phyloP scores from a whole-genome alignment of 2,329 filamentous ascomycete genomes.

The Thelonectria olida region DNA sequence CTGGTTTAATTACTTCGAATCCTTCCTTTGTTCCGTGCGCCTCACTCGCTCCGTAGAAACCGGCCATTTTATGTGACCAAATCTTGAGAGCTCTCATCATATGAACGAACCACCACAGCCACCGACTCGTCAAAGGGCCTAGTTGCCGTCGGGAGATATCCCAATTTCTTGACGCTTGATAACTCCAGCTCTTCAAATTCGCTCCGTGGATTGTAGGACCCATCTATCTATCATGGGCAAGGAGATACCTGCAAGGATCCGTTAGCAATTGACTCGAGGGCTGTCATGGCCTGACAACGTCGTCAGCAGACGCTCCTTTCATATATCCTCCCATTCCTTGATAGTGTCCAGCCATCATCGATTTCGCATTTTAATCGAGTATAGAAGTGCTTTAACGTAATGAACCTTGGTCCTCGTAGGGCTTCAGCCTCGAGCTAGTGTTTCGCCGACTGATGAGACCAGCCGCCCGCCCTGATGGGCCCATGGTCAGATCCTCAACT shows the following conservation, averaged over 20 bases:
- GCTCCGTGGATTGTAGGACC: no score
- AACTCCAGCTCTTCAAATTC: no score
- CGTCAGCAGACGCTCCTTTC: not conserved
- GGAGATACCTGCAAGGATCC: not conserved
- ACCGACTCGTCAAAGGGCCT: not conserved
- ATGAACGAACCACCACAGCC: not conserved
- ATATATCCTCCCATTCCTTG: not conserved
- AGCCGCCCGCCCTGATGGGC: slow-evolving; percentile 13
- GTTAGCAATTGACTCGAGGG: not conserved
- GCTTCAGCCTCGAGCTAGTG: slow-evolving; percentile 24
- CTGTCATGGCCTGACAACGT: not conserved
- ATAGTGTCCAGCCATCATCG: not conserved
- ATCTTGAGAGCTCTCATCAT: not conserved
- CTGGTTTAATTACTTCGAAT: not conserved
- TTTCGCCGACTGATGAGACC: slow-evolving; percentile 23
- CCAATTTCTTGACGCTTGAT: no score
- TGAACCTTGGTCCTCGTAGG: not conserved
- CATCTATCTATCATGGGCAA: not conserved
- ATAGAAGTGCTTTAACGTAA: slow-evolving; percentile 1
- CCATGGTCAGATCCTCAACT: slow-evolving; percentile 21
- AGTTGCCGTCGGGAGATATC: not conserved
- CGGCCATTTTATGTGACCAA: not conserved
- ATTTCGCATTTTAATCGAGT: no score
- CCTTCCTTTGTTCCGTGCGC: not conserved
- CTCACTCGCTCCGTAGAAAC: not conserved